A percentile compares a stretch with the other conserved stretches of the same genome.
phyloP scores from a whole-genome alignment of 1,284 basidiomycete genomes.

The Moesziomyces globuligerus region DNA sequence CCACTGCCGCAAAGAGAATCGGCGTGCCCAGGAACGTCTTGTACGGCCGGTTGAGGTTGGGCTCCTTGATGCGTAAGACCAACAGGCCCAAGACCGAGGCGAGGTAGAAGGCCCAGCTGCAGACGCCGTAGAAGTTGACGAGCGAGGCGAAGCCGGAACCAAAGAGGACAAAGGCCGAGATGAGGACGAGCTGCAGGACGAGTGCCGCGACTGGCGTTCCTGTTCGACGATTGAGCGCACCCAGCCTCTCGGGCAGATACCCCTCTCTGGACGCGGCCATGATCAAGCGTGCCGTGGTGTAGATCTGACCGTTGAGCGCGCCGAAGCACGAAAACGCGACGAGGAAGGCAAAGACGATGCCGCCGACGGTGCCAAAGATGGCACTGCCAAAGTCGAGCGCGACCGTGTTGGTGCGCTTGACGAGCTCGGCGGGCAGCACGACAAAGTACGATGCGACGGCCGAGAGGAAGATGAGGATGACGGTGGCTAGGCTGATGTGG shows the following conservation, averaged over 20 bases:
- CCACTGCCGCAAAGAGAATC: constrained; percentile 87
- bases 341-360: constrained; percentile 83
- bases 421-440: constrained; percentile 79
- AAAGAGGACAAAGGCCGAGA: constrained; percentile 67
- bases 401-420: constrained; percentile 79
- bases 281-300: constrained; percentile 76
- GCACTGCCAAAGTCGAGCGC: constrained; percentile 88
- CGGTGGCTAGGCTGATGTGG: constrained; percentile 84
- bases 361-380: constrained; percentile 85
- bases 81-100: constrained; percentile 78
- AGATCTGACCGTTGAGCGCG: constrained; percentile 57
- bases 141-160: constrained; percentile 69
- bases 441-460: constrained; percentile 92
- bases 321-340: constrained; percentile 85
- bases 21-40: constrained; percentile 87
- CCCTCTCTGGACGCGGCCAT: constrained; percentile 88
- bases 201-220: constrained; percentile 53
- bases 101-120: constrained; percentile 63
- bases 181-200: constrained; percentile 69
- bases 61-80: constrained; percentile 88
- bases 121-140: constrained; percentile 71
- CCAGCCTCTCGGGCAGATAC: constrained; percentile 72
- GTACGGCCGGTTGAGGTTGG: constrained; percentile 77
- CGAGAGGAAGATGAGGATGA: constrained; percentile 80
- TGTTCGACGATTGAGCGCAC: constrained; percentile 29